phyloP scores from a whole-genome alignment of 148 eudicot species.

The Selenicereus undatus region DNA sequence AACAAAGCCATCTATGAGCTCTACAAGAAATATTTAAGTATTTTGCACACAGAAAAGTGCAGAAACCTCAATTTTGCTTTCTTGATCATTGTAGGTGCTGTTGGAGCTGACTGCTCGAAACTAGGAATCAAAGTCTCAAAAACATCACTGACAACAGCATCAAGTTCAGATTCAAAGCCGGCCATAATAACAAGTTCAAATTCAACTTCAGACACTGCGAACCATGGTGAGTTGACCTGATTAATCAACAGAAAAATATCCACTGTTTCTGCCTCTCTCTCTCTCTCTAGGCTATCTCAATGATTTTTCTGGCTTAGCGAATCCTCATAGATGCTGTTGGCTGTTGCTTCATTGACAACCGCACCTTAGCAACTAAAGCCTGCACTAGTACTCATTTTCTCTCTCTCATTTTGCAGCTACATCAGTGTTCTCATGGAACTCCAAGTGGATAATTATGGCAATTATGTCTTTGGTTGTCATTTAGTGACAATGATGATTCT shows the following conservation, averaged over 20 bases:
- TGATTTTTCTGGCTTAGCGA: not conserved
- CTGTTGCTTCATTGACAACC: too few species aligned
- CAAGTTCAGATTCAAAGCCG: constrained; percentile 15
- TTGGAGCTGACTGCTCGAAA: constrained; percentile 56
- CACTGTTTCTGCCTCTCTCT: not conserved
- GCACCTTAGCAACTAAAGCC: not conserved
- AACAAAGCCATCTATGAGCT: not conserved
- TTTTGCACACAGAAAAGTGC: not conserved
- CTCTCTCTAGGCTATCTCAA: not conserved
- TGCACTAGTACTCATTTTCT: not conserved
- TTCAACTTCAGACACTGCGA: constrained; percentile 16
- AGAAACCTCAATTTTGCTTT: not conserved
- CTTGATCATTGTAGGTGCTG: constrained; percentile 42
- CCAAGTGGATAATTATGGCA: constrained; percentile 36
- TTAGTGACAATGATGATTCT: constrained; percentile 14
- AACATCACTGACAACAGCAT: constrained; percentile 26
- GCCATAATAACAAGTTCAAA: not conserved
- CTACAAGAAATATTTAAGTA: not conserved
- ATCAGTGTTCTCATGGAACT: constrained; percentile 34
- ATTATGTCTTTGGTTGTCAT: constrained; percentile 19
- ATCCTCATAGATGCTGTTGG: too few species aligned
- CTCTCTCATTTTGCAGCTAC: constrained; percentile 16
- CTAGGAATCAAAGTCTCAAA: constrained; percentile 48
- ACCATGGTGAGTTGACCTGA: constrained; percentile 33
- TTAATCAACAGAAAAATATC: not conserved